phyloP scores from a whole-genome alignment of 2,329 filamentous ascomycete species.

The Emericellopsis atlantica region DNA sequence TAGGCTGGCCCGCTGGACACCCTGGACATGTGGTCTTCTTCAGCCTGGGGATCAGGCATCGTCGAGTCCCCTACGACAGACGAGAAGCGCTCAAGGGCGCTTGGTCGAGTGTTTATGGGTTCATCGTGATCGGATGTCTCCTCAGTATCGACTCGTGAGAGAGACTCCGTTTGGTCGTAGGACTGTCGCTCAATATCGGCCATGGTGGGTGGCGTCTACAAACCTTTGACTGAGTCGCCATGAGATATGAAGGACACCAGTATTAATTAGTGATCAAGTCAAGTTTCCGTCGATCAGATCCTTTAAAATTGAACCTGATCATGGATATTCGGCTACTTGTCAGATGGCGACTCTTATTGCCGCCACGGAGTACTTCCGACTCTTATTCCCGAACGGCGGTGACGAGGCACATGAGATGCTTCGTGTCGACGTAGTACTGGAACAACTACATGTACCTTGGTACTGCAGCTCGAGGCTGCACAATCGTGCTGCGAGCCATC shows the following conservation, averaged over 20 bases:
- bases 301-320: no score
- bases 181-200: neutral
- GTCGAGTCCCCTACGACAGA: conserved; percentile 1
- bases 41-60: neutral
- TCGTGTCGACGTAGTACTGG: no score
- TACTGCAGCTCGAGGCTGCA: no score
- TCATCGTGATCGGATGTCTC: neutral
- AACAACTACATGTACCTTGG: no score
- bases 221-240: neutral
- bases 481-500: no score
- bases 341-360: no score
- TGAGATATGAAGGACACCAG: neutral
- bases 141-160: neutral
- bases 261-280: neutral
- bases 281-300: neutral
- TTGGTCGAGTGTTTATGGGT: neutral
- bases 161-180: neutral
- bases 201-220: neutral
- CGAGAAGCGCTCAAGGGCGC: neutral
- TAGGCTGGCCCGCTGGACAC: conserved; percentile 14
- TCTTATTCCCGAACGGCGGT: no score
- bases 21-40: conserved; percentile 1
- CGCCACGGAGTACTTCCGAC: no score
- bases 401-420: no score
- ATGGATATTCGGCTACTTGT: no score